These are phyloP conservation scores for Croton laevigatus DNA, from an alignment of 441 rosid species.

Conservation along the genomic window DNA sequence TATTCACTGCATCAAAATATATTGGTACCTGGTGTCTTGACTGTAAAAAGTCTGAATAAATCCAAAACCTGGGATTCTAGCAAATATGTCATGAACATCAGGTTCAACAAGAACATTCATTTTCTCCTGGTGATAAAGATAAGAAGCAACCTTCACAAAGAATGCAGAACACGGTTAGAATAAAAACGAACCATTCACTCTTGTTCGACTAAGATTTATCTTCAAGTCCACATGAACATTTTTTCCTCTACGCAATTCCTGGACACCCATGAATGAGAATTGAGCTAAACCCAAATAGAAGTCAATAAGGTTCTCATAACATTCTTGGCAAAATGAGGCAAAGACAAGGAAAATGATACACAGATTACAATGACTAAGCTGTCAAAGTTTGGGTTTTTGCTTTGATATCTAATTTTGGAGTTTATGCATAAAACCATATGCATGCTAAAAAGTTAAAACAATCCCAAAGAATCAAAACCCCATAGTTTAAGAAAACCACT, in stretches of 20 bases:
- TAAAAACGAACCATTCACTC: not conserved
- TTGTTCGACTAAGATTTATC: not conserved
- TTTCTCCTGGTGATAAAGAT: constrained; percentile 85
- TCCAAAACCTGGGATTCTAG: constrained; percentile 97
- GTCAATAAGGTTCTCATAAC: not conserved
- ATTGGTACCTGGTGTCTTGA: constrained; percentile 85
- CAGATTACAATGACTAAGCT: not conserved
- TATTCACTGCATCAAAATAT: constrained; percentile 9
- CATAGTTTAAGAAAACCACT: constrained; percentile 8
- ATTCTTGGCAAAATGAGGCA: not conserved
- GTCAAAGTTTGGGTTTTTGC: not conserved
- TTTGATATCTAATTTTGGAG: no score
- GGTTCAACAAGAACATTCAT: constrained; percentile 98
- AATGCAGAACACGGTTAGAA: constrained; percentile 22
- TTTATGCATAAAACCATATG: not conserved
- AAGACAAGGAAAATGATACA: not conserved
- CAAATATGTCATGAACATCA: constrained; percentile 93
- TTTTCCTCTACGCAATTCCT: not conserved
- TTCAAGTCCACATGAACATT: not conserved
- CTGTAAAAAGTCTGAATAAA: constrained; percentile 95
- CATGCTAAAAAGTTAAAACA: not conserved
- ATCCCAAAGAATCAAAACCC: no score
- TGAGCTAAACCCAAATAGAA: not conserved
- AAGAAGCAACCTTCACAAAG: constrained; percentile 72
- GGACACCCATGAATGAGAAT: not conserved